Evolutionary conservation across 768 basidiomycete species (phyloP).

Genomic region (Favolaschia claudopus): DNA sequence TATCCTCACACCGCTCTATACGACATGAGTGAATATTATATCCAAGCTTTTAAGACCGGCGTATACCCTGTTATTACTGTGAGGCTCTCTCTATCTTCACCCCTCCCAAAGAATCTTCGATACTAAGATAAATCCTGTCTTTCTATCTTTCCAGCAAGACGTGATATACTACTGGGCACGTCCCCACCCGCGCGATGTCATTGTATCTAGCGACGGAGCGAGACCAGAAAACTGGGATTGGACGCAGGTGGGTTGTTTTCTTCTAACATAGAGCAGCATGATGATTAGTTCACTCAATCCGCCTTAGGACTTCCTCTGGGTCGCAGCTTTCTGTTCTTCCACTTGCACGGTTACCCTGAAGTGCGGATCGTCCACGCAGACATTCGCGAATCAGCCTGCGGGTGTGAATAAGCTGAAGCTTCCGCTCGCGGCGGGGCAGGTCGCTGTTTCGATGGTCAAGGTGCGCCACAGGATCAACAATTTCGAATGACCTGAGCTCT

Average conservation of each 20-base stretch:
- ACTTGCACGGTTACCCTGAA: conserved; percentile 61
- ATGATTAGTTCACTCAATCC: no score
- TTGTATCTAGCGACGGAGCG: conserved; percentile 50
- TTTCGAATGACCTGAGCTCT: background rate
- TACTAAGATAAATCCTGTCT: no score
- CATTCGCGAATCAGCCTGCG: conserved; percentile 47
- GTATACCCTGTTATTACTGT: conserved; percentile 63
- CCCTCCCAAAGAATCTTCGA: no score
- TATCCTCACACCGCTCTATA: conserved; percentile 64
- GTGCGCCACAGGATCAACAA: background rate
- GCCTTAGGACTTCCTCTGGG: conserved; percentile 77
- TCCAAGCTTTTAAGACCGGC: conserved; percentile 73
- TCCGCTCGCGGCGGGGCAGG: conserved; percentile 60
- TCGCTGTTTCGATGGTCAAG: conserved; percentile 62
- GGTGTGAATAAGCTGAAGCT: conserved; percentile 73
- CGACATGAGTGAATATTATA: conserved; percentile 70
- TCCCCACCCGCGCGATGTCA: conserved; percentile 64
- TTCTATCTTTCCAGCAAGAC: conserved; percentile 45
- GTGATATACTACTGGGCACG: conserved; percentile 68
- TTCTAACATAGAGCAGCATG: no score
- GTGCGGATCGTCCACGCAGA: conserved; percentile 46
- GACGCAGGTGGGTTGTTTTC: conserved; percentile 50
- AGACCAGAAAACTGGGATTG: conserved; percentile 58
- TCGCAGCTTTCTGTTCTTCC: conserved; percentile 63
- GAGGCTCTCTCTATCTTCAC: conserved; percentile 44